phyloP scores from a whole-genome alignment of 2,329 filamentous ascomycete species.

The Colletotrichum costaricense region DNA sequence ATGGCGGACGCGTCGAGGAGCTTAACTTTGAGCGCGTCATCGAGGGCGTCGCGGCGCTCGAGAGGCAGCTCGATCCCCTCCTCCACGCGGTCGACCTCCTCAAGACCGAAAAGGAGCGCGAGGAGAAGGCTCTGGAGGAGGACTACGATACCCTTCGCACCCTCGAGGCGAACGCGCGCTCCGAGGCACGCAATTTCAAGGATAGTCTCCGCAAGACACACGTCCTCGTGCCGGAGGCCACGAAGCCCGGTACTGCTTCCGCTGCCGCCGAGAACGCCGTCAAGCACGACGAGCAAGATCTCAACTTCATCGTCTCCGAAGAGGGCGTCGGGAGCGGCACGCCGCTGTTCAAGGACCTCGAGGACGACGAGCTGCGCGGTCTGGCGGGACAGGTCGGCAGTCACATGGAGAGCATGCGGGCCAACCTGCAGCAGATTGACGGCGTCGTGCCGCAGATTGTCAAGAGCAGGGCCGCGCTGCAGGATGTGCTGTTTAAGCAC shows the following conservation, averaged over 20 bases:
- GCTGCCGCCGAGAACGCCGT: slow-evolving; percentile 10
- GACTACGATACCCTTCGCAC: slow-evolving; percentile 64
- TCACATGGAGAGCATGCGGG: slow-evolving; percentile 67
- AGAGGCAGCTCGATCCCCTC: slow-evolving; percentile 70
- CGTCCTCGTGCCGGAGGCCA: slow-evolving; percentile 57
- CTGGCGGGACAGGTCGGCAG: slow-evolving; percentile 61
- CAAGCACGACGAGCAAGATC: slow-evolving; percentile 8
- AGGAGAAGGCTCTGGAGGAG: slow-evolving; percentile 65
- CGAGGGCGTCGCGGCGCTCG: slow-evolving; percentile 66
- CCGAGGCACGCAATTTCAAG: slow-evolving; percentile 63
- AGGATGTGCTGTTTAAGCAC: slow-evolving; percentile 58
- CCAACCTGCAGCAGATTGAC: slow-evolving; percentile 65
- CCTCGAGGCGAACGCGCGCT: slow-evolving; percentile 67
- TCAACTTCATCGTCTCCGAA: slow-evolving; percentile 36
- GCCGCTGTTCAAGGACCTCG: slow-evolving; percentile 49
- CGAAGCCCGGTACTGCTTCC: slow-evolving; percentile 22
- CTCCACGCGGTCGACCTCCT: slow-evolving; percentile 73
- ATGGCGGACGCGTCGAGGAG: slow-evolving; percentile 60
- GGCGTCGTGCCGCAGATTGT: slow-evolving; percentile 61
- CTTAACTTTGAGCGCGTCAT: slow-evolving; percentile 75
- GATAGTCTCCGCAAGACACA: slow-evolving; percentile 62
- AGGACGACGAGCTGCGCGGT: slow-evolving; percentile 56
- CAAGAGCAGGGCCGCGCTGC: slow-evolving; percentile 60
- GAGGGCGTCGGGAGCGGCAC: slow-evolving; percentile 10
- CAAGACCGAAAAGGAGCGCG: slow-evolving; percentile 65